Base-by-base conservation (phyloP, 202 grass and related monocot genomes). In the Miscanthus sacchariflorus region DNA sequence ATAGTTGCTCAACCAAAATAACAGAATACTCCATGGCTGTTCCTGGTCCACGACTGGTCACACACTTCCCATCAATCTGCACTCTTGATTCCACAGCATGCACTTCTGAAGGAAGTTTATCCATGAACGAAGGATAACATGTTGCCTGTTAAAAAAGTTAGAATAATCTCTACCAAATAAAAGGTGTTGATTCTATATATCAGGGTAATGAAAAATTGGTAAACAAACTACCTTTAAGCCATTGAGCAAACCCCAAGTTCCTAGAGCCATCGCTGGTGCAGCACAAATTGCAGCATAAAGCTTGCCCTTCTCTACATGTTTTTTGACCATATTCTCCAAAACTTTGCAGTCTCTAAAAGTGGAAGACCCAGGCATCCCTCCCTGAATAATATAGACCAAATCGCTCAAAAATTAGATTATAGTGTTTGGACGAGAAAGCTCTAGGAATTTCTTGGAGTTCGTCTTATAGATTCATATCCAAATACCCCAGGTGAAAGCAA, bases 161-260 rank as follows among this genome's bases (percentile, higher is more conserved):
- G 14, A 38, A 86, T 74, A 48, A 89, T 49, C 1, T 68, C 85
- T 6, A 65, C 9, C 5, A 11, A 74, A 40, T 40, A 39, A n/a
- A 81, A 78, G n/a, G 35, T 65, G 18, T 42, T 6, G 66, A 86
- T 36, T 49, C n/a, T 27, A 39, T 21, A 77, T 33, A 36, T 6
- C 10, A 21, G 1, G 5, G 23, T 45, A 40, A 35, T 35, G 54
- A 63, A 83, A 48, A 46, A 78, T 14, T 2, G 18, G 18, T 27
- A 1, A 71, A 68, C 75, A 4, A 18, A 28, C 72, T 69, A 92
- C 96, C 90, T 98, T 96, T 73, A 96, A 83, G 27, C 90, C 92
- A 71, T 94, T 94, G 33, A 98, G 96, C 70, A 96, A 72, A 35
- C 96, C 93, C 96, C 96, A 98, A 17, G 93, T 80, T 88, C 90